A percentile compares a stretch with the other conserved stretches of the same genome.
These are phyloP conservation scores for Camellia lanceoleosa DNA, from an alignment of 148 eudicot genomes.

Conservation along the genomic window DNA sequence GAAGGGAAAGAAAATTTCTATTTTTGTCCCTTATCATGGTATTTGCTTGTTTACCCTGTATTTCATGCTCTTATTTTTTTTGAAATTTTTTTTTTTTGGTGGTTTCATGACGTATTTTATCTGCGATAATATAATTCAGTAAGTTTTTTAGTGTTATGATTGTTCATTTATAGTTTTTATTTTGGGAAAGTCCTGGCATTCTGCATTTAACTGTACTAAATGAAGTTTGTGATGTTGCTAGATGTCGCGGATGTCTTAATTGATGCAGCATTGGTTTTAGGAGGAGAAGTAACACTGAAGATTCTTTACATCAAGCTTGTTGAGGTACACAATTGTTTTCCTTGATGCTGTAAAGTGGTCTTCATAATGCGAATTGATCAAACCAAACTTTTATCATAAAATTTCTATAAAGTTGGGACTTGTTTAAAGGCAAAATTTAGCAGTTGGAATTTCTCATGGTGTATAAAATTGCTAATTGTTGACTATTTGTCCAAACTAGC, in stretches of 20 bases:
- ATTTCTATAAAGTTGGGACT: neutral
- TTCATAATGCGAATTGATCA: neutral
- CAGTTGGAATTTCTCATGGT: neutral
- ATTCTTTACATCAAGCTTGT: conserved; percentile 86
- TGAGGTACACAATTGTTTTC: conserved; percentile 52
- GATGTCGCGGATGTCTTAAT: conserved; percentile 98
- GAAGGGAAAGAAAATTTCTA: neutral
- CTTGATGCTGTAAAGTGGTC: conserved; percentile 12
- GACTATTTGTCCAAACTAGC: neutral
- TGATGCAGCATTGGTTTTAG: conserved; percentile 92
- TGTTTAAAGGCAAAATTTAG: neutral
- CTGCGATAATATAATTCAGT: neutral
- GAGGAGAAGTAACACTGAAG: conserved; percentile 77
- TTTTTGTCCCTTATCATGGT: neutral
- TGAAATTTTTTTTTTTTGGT: neutral
- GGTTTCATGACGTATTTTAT: no score
- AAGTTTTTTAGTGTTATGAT: conserved; percentile 4
- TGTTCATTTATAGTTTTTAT: neutral
- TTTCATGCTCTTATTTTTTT: neutral
- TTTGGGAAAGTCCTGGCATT: neutral
- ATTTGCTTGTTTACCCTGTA: neutral
- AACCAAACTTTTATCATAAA: neutral
- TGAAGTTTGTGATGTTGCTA: conserved; percentile 32
- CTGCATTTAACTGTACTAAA: conserved; percentile 9
- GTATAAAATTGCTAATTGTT: neutral